A percentile compares a stretch with the other conserved stretches of the same genome.
Conservation (phyloP, 495 filamentous ascomycete genomes). For the Tuber calosporum region DNA sequence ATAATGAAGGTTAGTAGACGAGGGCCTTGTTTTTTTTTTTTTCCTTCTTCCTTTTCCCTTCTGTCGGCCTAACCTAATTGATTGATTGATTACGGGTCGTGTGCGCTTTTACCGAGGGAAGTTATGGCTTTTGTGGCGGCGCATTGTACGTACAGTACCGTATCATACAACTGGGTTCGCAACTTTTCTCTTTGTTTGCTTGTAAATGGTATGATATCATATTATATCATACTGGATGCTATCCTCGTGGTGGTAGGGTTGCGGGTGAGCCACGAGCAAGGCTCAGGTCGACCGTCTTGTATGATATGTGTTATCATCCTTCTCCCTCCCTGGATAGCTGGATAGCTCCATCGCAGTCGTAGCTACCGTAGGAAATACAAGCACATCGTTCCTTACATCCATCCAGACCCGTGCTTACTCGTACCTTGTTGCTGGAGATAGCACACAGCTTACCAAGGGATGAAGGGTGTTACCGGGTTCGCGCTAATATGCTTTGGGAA, state of each 20-base stretch:
- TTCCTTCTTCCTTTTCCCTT: background rate
- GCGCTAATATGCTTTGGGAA: background rate
- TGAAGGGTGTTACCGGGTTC: background rate
- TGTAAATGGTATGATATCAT: too few species aligned
- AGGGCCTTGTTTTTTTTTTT: background rate
- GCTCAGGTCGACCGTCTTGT: too few species aligned
- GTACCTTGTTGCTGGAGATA: too few species aligned
- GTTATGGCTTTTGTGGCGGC: background rate
- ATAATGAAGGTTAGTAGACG: background rate
- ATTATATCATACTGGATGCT: background rate
- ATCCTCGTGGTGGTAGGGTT: background rate
- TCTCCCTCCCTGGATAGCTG: too few species aligned
- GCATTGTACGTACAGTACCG: background rate
- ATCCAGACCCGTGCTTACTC: too few species aligned
- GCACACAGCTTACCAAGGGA: background rate
- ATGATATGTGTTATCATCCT: too few species aligned
- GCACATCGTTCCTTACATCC: too few species aligned
- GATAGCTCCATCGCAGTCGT: too few species aligned
- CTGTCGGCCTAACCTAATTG: background rate
- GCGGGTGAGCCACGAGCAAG: too few species aligned
- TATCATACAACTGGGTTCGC: background rate
- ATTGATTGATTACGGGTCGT: background rate
- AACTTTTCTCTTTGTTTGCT: too few species aligned
- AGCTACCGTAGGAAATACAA: too few species aligned
- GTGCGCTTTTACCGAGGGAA: background rate